These are phyloP conservation scores for Neonothopanus nambi DNA, from an alignment of 1,284 basidiomycete species.

Conservation along the genomic window DNA sequence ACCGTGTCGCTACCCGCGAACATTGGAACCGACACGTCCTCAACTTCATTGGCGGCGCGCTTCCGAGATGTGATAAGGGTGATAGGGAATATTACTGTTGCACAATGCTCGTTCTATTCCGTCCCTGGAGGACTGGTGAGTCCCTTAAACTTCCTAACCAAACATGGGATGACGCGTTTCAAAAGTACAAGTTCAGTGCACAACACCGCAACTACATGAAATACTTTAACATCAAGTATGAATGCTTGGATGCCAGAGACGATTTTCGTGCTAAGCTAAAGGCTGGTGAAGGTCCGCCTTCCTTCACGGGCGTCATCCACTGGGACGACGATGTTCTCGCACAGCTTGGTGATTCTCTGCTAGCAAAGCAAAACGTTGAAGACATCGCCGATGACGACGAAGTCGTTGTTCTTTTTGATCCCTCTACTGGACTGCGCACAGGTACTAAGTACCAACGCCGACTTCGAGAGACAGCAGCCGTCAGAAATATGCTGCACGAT, in stretches of 20 bases:
- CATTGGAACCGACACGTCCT: background rate
- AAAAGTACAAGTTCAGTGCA: conserved; percentile 16
- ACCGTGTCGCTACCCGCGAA: background rate
- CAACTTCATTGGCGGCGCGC: background rate
- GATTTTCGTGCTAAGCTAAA: conserved; percentile 19
- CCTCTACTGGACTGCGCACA: background rate
- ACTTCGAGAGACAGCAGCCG: background rate
- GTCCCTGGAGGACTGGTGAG: conserved; percentile 22
- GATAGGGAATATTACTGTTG: conserved; percentile 28
- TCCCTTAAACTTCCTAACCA: conserved; percentile 18
- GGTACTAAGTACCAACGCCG: background rate
- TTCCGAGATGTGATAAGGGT: conserved; percentile 19
- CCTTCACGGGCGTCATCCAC: too few species aligned
- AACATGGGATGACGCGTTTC: conserved; percentile 26
- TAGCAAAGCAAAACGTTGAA: background rate
- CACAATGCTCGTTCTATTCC: conserved; percentile 31
- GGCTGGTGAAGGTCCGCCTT: conserved; percentile 8
- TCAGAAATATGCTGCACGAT: background rate
- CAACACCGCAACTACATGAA: conserved; percentile 19
- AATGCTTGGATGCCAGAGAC: conserved; percentile 28
- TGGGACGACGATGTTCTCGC: too few species aligned
- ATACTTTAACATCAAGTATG: conserved; percentile 28
- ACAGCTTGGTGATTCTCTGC: background rate
- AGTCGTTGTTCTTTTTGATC: background rate
- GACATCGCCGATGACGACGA: background rate